Base-by-base conservation (phyloP, 2,329 filamentous ascomycete species). In the Colletotrichum magnum region DNA sequence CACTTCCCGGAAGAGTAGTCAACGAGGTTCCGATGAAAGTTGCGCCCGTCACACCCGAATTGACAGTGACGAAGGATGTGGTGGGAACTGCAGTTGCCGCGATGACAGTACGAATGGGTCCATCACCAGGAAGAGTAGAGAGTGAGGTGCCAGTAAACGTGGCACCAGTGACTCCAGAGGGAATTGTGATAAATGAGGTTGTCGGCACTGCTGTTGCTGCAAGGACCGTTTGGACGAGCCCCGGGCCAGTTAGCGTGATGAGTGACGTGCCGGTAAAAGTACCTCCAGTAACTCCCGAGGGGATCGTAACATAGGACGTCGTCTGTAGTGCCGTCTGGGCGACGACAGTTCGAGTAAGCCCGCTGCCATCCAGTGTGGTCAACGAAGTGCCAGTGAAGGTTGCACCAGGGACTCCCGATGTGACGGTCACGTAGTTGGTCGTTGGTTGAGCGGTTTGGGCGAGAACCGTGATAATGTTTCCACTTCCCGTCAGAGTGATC, bases 51-150 rank as follows among this genome's bases (percentile, higher is more conserved):
- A 66, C 41, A 15, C 48, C 56, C 6, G 63, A 53, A 1, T 48
- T 13, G 24, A 66, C 1, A 3, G 63, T 66, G 21, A 43, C 26
- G 16, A 51, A 52, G 1, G 53, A 28, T 5, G 53, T 58, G 2
- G 36, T 52, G 5, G 62, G 62, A 18, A 64, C 21, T 5, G 62
- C 62, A 6, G 62, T 64, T 26, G 51, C n/a, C 1, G 47, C 53
- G 6, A 64, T 12, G 1, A 64, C 45, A 5, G 61, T 64, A 2
- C 52, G 39, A 15, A 64, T 41, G 5, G 18, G 43, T 9, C 61
- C 61, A 12, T 26, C 24, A 15, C 51, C 45, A 9, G 16, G 10
- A 15, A 51, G 45, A 1, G 61, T 64, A 6, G 45, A 28, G n/a
- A 43, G 24, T 2, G 43, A 57, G 15, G 61, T 64, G n/a, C 61